phyloP scores from a whole-genome alignment of 2,329 filamentous ascomycete genomes.

The Colletotrichum godetiae region DNA sequence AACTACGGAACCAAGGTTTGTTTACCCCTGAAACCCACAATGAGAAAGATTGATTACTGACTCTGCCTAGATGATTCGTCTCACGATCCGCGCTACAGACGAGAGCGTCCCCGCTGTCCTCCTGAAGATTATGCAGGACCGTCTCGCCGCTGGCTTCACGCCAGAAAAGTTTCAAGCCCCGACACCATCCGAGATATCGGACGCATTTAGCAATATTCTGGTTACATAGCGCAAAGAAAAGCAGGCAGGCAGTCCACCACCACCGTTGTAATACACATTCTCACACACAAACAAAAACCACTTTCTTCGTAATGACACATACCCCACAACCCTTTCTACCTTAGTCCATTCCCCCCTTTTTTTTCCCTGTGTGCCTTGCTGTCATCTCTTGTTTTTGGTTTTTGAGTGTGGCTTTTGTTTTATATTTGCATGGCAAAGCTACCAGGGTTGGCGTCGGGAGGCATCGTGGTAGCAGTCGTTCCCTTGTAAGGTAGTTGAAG shows the following conservation, averaged over 20 bases:
- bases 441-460: constrained; percentile 23
- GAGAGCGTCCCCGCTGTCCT: constrained; percentile 85
- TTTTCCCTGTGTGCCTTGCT: not conserved
- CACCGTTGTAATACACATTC: constrained; percentile 9
- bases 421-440: constrained; percentile 28
- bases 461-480: constrained; percentile 30
- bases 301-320: constrained; percentile 26
- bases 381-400: not conserved
- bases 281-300: not conserved
- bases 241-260: not conserved
- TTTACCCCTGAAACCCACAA: not conserved
- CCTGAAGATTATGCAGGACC: constrained; percentile 88
- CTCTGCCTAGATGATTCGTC: constrained; percentile 84
- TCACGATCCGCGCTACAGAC: constrained; percentile 94
- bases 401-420: not conserved
- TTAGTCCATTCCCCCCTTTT: too few species aligned
- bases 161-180: constrained; percentile 53
- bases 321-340: constrained; percentile 8
- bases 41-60: constrained; percentile 38
- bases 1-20: constrained; percentile 89
- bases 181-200: constrained; percentile 62
- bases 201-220: constrained; percentile 68
- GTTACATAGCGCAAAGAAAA: constrained; percentile 45
- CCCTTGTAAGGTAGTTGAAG: constrained; percentile 2
- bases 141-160: constrained; percentile 70